These are phyloP conservation scores for Scheffersomyces stipitis DNA, from an alignment of 805 yeast genomes.

Conservation along the genomic window DNA sequence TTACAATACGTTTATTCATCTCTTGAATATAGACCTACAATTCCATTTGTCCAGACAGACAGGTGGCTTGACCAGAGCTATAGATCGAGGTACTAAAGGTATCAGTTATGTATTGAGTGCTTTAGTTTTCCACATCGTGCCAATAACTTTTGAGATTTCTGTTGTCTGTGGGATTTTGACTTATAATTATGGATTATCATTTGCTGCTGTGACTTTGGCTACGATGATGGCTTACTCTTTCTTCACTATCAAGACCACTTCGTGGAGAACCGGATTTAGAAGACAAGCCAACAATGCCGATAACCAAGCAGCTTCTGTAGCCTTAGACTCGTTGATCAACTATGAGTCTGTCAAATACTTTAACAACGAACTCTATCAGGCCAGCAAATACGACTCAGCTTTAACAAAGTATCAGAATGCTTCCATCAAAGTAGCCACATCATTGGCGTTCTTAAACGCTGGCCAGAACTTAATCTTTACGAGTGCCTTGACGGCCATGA, in stretches of 20 bases:
- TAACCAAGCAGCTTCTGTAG: conserved; percentile 92
- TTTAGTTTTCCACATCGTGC: conserved; percentile 96
- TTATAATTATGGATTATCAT: conserved; percentile 84
- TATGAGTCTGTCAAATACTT: conserved; percentile 94
- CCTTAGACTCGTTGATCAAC: conserved; percentile 89
- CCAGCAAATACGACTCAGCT: conserved; percentile 74
- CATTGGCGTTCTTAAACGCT: conserved; percentile 72
- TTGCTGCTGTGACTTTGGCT: conserved; percentile 82
- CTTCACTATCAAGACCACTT: conserved; percentile 88
- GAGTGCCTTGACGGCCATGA: conserved; percentile 89
- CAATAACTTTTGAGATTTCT: conserved; percentile 86
- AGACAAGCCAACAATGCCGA: conserved; percentile 88
- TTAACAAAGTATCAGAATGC: conserved; percentile 72
- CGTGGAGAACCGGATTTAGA: conserved; percentile 94
- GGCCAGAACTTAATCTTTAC: conserved; percentile 84
- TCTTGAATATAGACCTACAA: conserved; percentile 79
- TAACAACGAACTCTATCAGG: conserved; percentile 83
- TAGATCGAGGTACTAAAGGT: conserved; percentile 97
- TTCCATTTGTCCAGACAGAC: conserved; percentile 92
- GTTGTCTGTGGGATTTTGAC: conserved; percentile 93
- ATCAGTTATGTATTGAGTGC: conserved; percentile 89
- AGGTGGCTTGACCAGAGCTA: conserved; percentile 94
- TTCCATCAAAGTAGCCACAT: conserved; percentile 79
- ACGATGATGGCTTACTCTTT: conserved; percentile 89
- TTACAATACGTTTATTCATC: conserved; percentile 77